Percentiles rank a stretch among this genome's conserved stretches.
Evolutionary conservation across 176 grass and related monocot species (phyloP).

Genomic region (Musa acuminata): DNA sequence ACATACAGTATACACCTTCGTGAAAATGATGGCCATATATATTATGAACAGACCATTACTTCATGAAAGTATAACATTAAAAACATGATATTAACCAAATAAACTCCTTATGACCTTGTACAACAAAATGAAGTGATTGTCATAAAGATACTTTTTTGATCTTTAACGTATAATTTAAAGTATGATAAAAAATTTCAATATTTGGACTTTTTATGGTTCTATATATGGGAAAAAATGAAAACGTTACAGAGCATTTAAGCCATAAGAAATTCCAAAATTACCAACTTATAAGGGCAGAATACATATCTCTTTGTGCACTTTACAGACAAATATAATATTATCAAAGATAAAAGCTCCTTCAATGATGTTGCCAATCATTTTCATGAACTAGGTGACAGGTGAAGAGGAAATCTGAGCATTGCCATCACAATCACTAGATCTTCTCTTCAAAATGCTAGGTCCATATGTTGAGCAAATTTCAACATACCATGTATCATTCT

Average conservation of each 20-base stretch:
- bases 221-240: too few species aligned
- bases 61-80: too few species aligned
- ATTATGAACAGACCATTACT: too few species aligned
- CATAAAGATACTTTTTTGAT: too few species aligned
- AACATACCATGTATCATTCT: background rate
- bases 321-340: background rate
- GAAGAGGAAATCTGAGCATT: background rate
- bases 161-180: too few species aligned
- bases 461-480: background rate
- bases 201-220: too few species aligned
- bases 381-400: background rate
- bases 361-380: background rate
- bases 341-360: background rate
- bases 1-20: too few species aligned
- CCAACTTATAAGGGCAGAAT: background rate
- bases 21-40: too few species aligned
- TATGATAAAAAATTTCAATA: too few species aligned
- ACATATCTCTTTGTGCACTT: background rate
- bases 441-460: background rate
- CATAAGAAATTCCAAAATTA: background rate
- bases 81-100: too few species aligned
- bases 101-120: too few species aligned
- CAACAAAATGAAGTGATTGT: too few species aligned
- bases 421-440: background rate
- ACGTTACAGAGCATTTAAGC: background rate